Evolutionary conservation across 768 basidiomycete species (phyloP).

Genomic region (Pleurotus eryngii): DNA sequence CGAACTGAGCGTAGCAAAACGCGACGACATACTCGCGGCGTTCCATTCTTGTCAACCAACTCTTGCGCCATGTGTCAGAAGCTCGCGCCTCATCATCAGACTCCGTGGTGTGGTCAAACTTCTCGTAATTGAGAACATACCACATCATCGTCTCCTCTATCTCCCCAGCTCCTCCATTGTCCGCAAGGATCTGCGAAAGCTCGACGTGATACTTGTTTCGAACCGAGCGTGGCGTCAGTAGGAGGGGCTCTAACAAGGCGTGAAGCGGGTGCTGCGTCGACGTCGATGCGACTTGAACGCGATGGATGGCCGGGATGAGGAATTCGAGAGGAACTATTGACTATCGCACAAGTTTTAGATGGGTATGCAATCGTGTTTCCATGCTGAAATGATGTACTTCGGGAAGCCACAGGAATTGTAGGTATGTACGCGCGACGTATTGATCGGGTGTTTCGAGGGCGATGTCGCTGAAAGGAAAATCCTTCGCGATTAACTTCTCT

Average conservation of each 20-base stretch:
- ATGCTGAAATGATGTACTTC: conserved; percentile 41
- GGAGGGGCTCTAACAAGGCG: conserved; percentile 52
- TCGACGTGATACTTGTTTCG: conserved; percentile 62
- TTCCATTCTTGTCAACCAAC: conserved; percentile 66
- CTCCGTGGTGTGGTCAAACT: conserved; percentile 29
- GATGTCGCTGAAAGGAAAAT: conserved; percentile 50
- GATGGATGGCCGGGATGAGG: conserved; percentile 53
- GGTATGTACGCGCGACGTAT: conserved; percentile 60
- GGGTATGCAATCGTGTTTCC: background rate
- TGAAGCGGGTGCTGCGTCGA: conserved; percentile 52
- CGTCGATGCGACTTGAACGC: conserved; percentile 37
- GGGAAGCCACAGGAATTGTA: conserved; percentile 77
- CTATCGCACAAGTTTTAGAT: conserved; percentile 30
- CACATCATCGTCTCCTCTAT: conserved; percentile 76
- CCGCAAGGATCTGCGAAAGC: conserved; percentile 55
- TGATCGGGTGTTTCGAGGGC: conserved; percentile 48
- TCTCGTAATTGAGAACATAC: conserved; percentile 66
- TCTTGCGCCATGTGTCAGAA: conserved; percentile 44
- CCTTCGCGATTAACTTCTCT: conserved; percentile 52
- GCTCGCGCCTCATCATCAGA: background rate
- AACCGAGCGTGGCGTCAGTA: conserved; percentile 54
- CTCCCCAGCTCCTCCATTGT: conserved; percentile 59
- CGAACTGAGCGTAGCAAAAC: background rate
- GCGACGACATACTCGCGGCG: conserved; percentile 51
- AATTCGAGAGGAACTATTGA: conserved; percentile 67